A percentile compares a stretch with the other conserved stretches of the same genome.
phyloP scores from a whole-genome alignment of 2,329 filamentous ascomycete genomes.

The Hymenoscyphus occultus region DNA sequence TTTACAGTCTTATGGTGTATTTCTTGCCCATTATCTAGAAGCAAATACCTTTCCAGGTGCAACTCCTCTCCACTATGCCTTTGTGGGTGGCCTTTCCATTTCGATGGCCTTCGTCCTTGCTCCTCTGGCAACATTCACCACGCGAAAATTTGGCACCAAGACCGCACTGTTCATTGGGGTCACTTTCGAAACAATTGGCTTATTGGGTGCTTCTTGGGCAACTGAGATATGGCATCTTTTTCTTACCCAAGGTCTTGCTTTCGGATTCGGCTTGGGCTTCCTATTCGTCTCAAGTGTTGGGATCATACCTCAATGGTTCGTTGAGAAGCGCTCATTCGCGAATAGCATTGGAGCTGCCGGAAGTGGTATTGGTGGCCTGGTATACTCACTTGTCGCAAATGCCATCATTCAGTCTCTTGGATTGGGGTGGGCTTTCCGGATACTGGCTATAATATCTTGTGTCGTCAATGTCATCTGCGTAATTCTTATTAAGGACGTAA shows the following conservation, averaged over 20 bases:
- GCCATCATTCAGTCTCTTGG: slow-evolving; percentile 54
- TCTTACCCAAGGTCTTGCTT: slow-evolving; percentile 70
- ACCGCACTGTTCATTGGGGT: slow-evolving; percentile 63
- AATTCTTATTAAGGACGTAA: slow-evolving; percentile 58
- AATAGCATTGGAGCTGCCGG: slow-evolving; percentile 68
- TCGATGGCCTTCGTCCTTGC: slow-evolving; percentile 65
- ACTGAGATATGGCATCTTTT: slow-evolving; percentile 71
- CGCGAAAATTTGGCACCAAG: slow-evolving; percentile 60
- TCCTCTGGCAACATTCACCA: slow-evolving; percentile 48
- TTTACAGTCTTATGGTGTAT: slow-evolving; percentile 63
- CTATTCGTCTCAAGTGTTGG: slow-evolving; percentile 65
- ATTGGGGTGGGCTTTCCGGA: slow-evolving; percentile 55
- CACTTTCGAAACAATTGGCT: slow-evolving; percentile 58
- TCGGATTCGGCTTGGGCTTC: slow-evolving; percentile 77
- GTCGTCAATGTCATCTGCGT: slow-evolving; percentile 62
- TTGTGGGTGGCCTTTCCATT: slow-evolving; percentile 70
- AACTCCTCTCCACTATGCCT: slow-evolving; percentile 66
- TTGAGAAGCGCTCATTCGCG: slow-evolving; percentile 51
- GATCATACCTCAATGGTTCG: slow-evolving; percentile 61
- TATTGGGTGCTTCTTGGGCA: slow-evolving; percentile 70
- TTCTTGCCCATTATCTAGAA: slow-evolving; percentile 71
- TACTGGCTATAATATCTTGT: slow-evolving; percentile 54
- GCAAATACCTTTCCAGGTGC: slow-evolving; percentile 61
- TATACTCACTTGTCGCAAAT: slow-evolving; percentile 51
- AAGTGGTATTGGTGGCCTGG: slow-evolving; percentile 64